These are phyloP conservation scores for Primulina eburnea DNA, from an alignment of 257 asterid genomes.

Conservation along the genomic window DNA sequence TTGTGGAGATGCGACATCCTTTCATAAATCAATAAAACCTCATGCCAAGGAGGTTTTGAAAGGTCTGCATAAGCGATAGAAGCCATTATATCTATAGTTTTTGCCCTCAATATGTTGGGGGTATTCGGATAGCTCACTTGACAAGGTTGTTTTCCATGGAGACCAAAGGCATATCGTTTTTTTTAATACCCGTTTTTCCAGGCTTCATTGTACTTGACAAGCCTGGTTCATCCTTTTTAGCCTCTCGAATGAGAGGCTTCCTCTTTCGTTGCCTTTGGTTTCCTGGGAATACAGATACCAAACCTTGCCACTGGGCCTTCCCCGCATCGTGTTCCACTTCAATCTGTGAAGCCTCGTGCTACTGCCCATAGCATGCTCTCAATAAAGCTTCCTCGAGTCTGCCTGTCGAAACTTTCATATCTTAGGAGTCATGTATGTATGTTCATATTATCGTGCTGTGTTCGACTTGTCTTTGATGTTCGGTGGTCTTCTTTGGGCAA, in stretches of 20 bases:
- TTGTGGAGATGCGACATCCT: conserved; percentile 33
- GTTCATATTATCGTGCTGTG: background rate
- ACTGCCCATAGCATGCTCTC: background rate
- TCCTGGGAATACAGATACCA: conserved; percentile 37
- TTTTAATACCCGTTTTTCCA: conserved; percentile 41
- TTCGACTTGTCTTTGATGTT: background rate
- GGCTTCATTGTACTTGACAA: conserved; percentile 42
- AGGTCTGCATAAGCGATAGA: background rate
- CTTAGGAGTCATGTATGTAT: background rate
- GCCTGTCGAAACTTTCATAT: background rate
- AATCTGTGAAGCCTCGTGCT: background rate
- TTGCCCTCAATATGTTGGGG: background rate
- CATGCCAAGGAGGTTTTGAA: background rate
- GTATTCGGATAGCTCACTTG: conserved; percentile 29
- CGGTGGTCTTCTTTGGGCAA: conserved; percentile 8
- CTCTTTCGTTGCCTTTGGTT: conserved; percentile 36
- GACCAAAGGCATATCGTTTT: conserved; percentile 34
- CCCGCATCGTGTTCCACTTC: background rate
- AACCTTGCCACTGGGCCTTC: conserved; percentile 12
- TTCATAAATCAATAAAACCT: conserved; percentile 5
- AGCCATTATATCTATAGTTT: background rate
- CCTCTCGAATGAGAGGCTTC: conserved; percentile 33
- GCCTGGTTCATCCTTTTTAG: conserved; percentile 44
- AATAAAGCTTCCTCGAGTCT: conserved; percentile 14
- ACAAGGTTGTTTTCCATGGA: conserved; percentile 53